Base-by-base conservation (phyloP, 192 early-diverging fungal genomes). In the Linnemannia hyalina region DNA sequence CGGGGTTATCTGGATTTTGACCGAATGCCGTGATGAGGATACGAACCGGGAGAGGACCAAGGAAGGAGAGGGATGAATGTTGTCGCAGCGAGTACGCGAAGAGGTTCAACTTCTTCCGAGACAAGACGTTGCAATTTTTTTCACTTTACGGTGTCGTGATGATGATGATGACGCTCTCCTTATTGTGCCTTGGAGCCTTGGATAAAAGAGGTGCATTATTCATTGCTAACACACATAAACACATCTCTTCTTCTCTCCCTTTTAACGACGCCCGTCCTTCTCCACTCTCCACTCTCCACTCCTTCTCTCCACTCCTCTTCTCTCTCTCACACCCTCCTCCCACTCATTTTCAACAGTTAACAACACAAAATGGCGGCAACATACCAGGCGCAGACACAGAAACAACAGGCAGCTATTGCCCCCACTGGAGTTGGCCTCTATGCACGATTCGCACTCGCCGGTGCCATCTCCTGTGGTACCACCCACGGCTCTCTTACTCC, bases 391-490 rank as follows among this genome's bases (percentile, higher is more conserved):
- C 70, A 71, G 32, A 42, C 32, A 35, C 35, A 71, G 18, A 18
- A 16, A n/a, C 68, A 65, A 29, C 60, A 65, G 60, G 60, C 60
- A 32, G 60, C 80, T 16, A 78, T 80, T 26, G 73, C 41, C 3
- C 88, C 89, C 40, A 89, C 90, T 68, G 90, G 90, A 73, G 88
- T 70, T 55, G 76, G 16, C 36, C 87, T 91, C 44, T 91, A 91
- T 52, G 78, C 89, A 40, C 89, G 90, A 74, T 91, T 90, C 72
- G 90, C 90, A 54, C 82, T 91, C 57, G 89, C 90, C 38, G 90
- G 90, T 88, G 90, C 90, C 35, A 49, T 91, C 63, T 88, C 89
- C 82, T 91, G 90, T 78, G 81, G 79, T 60, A 71, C 90, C 80
- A 91, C 90, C 65, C 90, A 91, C 82, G 89, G 90, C 76, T 85